Evolutionary conservation across 495 filamentous ascomycete genomes (phyloP), one percentile per base, ranked within the genome.

Genomic region (Aspergillus sclerotiicarbonarius): DNA sequence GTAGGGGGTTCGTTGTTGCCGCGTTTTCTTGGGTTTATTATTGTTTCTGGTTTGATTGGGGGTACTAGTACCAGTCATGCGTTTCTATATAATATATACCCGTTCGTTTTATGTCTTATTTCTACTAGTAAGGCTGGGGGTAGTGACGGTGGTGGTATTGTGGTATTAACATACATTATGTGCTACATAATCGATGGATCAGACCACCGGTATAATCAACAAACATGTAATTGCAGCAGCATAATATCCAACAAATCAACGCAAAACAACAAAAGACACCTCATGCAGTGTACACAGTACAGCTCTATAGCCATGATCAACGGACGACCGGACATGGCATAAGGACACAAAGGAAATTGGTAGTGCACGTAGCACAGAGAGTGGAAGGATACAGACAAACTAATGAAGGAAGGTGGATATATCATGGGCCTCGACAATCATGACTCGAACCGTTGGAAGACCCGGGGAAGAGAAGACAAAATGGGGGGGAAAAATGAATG

Each of bases 401-500:
- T 13, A 41, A 41, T 15, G 8, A 41, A 41, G 37, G 37, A 25
- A 25, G 25, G 25, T 25, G 37, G 37, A 41, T 41, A 41, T 41
- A 41, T 41, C 37, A 41, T 41, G 37, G 37, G 37, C 13, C 37
- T 41, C 37, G n/a, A 41, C 35, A 41, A 41, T 41, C 37, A 41
- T 41, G 37, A 41, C 37, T 15, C 13, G n/a, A 41, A 41, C 37
- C 37, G 5, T 41, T 41, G 37, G 13, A 41, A 15, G 37, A 41
- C 37, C 37, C 13, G 2, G 25, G 25, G 25, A 25, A 25, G 25
- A 25, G 25, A 25, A 33, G 30, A 50, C 41, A 49, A n/a, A 53
- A 53, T 18, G 45, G 33, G 29, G 31, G 48, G 43, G 39, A 25
- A 31, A 53, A 19, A 32, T 54, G 56, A 30, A 46, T 18, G 48